phyloP scores from a whole-genome alignment of 768 basidiomycete species.

The Cyathus striatus region DNA sequence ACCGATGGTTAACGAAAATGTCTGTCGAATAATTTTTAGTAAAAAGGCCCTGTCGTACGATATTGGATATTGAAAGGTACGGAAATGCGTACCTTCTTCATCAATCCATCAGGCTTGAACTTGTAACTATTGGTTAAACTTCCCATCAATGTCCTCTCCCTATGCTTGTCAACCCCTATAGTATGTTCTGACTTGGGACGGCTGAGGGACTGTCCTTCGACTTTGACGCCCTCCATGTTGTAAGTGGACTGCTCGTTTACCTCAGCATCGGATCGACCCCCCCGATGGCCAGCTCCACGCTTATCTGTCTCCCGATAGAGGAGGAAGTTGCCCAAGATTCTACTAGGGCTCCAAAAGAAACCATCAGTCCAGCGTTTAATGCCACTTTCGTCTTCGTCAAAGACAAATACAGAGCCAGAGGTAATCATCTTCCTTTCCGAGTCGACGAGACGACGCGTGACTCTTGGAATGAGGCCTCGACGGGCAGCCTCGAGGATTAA shows the following conservation, averaged over 20 bases:
- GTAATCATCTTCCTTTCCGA: conserved; percentile 91
- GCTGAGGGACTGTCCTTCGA: conserved; percentile 48
- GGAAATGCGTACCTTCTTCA: conserved; percentile 84
- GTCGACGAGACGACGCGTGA: conserved; percentile 89
- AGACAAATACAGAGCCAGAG: conserved; percentile 92
- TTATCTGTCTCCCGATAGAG: conserved; percentile 95
- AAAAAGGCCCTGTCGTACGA: background rate
- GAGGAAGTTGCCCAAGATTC: conserved; percentile 92
- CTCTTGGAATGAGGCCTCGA: conserved; percentile 84
- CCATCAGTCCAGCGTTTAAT: conserved; percentile 99
- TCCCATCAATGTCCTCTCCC: conserved; percentile 81
- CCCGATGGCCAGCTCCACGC: conserved; percentile 60
- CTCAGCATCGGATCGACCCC: conserved; percentile 35
- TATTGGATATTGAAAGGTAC: conserved; percentile 4
- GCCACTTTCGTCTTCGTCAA: conserved; percentile 94
- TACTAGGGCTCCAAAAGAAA: conserved; percentile 90
- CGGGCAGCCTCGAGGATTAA: conserved; percentile 93
- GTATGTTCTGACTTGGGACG: conserved; percentile 50
- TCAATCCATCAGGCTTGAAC: conserved; percentile 89
- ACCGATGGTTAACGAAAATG: conserved; percentile 83
- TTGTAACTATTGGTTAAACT: conserved; percentile 91
- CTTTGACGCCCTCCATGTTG: conserved; percentile 17
- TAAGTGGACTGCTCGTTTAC: conserved; percentile 28
- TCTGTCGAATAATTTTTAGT: conserved; percentile 39
- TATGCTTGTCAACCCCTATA: conserved; percentile 57